phyloP scores from a whole-genome alignment of 1,139 yeast species.

The Candida mesenterica region DNA sequence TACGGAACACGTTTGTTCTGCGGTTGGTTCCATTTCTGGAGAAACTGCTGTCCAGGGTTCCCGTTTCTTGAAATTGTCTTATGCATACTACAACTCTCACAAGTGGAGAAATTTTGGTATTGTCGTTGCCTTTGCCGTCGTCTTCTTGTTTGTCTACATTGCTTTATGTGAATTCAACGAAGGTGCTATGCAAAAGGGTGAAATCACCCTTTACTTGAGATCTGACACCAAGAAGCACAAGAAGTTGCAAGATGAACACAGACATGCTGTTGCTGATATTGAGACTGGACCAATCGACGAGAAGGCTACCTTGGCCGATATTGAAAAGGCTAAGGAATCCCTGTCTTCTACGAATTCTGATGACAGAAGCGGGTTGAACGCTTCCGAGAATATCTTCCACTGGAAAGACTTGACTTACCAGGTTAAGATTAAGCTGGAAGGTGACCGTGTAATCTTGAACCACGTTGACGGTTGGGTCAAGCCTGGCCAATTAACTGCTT shows the following conservation, averaged over 20 bases:
- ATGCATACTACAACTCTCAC: conserved; percentile 52
- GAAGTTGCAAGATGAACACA: conserved; percentile 25
- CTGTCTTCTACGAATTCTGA: conserved; percentile 7
- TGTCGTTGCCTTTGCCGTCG: conserved; percentile 50
- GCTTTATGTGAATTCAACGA: conserved; percentile 61
- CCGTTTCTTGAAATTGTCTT: conserved; percentile 47
- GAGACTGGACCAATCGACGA: conserved; percentile 17
- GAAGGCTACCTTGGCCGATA: conserved; percentile 16
- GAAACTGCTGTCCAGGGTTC: conserved; percentile 54
- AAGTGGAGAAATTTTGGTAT: conserved; percentile 88
- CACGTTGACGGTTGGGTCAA: conserved; percentile 67
- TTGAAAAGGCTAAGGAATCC: conserved; percentile 12
- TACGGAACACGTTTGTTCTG: conserved; percentile 53
- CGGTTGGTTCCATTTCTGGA: conserved; percentile 67
- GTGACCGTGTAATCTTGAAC: conserved; percentile 58
- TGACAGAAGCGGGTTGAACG: conserved; percentile 9
- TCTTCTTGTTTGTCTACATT: conserved; percentile 58
- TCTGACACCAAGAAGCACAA: conserved; percentile 26
- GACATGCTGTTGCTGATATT: conserved; percentile 14
- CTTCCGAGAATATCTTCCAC: conserved; percentile 55
- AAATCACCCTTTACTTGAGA: conserved; percentile 63
- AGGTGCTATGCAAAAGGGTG: conserved; percentile 83
- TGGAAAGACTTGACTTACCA: conserved; percentile 80
- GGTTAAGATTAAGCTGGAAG: conserved; percentile 60
- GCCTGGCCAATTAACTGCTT: conserved; percentile 32